phyloP scores from a whole-genome alignment of 805 yeast species.

The Sugiyamaella mastotermitis region DNA sequence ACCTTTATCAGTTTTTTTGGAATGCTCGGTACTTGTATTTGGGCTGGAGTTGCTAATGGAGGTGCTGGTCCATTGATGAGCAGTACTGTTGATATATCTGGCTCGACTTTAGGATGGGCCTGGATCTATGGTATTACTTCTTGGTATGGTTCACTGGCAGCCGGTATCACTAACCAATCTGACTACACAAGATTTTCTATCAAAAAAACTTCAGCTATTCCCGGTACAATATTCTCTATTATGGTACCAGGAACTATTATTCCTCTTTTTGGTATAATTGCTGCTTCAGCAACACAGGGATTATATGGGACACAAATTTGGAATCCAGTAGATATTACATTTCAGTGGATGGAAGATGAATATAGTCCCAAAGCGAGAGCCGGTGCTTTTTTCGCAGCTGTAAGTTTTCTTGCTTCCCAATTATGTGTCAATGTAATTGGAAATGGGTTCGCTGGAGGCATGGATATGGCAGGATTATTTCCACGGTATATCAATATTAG shows the following conservation, averaged over 20 bases:
- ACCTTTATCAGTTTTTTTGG: too few relatives aligned
- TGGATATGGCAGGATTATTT: slow-evolving; percentile 43
- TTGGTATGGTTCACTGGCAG: slow-evolving; percentile 36
- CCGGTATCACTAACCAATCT: slow-evolving; percentile 38
- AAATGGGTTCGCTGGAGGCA: slow-evolving; percentile 43
- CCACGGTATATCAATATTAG: slow-evolving; percentile 40
- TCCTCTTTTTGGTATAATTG: slow-evolving; percentile 42
- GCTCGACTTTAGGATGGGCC: too few relatives aligned
- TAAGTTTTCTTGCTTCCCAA: slow-evolving; percentile 16
- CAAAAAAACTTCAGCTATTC: slow-evolving; percentile 33
- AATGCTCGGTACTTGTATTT: too few relatives aligned
- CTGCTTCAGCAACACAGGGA: slow-evolving; percentile 39
- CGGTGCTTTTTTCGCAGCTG: slow-evolving; percentile 19
- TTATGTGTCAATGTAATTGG: slow-evolving; percentile 25
- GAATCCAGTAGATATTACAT: slow-evolving; percentile 38
- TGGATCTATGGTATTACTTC: too few relatives aligned
- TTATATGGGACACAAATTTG: slow-evolving; percentile 38
- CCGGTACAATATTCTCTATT: slow-evolving; percentile 36
- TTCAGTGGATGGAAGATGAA: slow-evolving; percentile 35
- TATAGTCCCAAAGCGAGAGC: slow-evolving; percentile 37
- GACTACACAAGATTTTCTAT: slow-evolving; percentile 40
- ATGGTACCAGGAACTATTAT: slow-evolving; percentile 38
- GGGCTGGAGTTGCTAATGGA: too few relatives aligned
- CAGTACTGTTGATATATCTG: too few relatives aligned
- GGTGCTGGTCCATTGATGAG: too few relatives aligned